Percentiles rank a stretch among this genome's conserved stretches.
Conservation (phyloP, 345 rosid genomes). For the Syzygium grande region DNA sequence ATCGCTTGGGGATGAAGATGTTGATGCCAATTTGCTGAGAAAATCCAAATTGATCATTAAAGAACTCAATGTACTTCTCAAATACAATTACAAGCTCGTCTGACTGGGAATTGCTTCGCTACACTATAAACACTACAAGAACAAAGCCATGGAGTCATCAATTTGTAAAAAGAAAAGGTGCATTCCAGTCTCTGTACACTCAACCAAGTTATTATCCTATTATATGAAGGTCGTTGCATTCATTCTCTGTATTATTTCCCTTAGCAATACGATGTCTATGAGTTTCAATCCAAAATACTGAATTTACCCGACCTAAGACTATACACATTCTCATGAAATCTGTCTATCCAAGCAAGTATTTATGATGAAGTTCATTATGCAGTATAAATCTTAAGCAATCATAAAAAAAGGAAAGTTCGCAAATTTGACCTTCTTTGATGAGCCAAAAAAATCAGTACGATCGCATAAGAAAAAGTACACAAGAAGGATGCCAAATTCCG, state of each 20-base stretch:
- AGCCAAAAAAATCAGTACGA: slow-evolving; percentile 72
- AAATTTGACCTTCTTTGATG: slow-evolving; percentile 66
- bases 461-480: slow-evolving; percentile 76
- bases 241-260: neutral
- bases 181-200: neutral
- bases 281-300: neutral
- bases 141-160: neutral
- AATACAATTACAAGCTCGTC: neutral
- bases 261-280: neutral
- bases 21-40: neutral
- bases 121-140: neutral
- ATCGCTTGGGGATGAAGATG: neutral
- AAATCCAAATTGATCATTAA: neutral
- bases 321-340: neutral
- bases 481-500: slow-evolving; percentile 63
- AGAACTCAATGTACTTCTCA: neutral
- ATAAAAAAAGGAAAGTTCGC: neutral
- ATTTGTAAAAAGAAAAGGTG: neutral
- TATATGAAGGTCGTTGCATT: neutral
- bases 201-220: neutral
- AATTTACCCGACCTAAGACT: neutral
- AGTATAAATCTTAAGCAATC: neutral
- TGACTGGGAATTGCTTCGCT: neutral
- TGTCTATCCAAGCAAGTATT: neutral
- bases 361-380: neutral